A percentile compares a stretch with the other conserved stretches of the same genome.
phyloP scores from a whole-genome alignment of 495 filamentous ascomycete species.

The Viridothelium virens region DNA sequence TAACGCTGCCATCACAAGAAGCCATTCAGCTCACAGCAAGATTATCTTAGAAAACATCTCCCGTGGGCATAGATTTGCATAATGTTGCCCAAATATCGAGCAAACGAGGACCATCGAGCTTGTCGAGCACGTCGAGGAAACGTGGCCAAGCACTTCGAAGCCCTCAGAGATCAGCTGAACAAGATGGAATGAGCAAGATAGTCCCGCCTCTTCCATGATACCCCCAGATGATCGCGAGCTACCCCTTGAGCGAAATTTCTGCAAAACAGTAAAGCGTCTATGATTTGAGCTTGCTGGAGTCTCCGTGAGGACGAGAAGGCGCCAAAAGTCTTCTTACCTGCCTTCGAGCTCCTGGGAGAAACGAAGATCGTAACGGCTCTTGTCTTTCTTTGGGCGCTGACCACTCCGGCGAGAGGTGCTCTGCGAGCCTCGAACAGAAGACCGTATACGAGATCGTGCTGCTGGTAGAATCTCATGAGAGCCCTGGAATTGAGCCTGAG shows the following conservation, averaged over 20 bases:
- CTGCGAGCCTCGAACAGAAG: background rate
- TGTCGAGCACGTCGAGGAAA: too few relatives aligned
- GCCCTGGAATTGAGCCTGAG: background rate
- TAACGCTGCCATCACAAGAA: background rate
- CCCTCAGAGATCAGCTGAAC: background rate
- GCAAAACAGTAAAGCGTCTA: background rate
- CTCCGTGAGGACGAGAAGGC: background rate
- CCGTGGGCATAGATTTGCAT: too few relatives aligned
- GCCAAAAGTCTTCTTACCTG: background rate
- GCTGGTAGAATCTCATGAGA: background rate
- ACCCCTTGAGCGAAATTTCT: background rate
- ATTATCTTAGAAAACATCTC: background rate
- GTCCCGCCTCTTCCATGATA: background rate
- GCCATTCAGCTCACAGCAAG: background rate
- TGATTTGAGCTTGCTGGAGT: background rate
- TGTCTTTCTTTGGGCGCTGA: slow-evolving; percentile 2
- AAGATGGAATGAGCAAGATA: background rate
- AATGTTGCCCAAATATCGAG: background rate
- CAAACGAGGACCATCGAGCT: background rate
- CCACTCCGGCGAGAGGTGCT: background rate
- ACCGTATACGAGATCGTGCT: slow-evolving; percentile 1
- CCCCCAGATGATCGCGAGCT: background rate
- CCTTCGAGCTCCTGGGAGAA: slow-evolving; percentile 2
- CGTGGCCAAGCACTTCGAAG: too few relatives aligned
- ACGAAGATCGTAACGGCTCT: slow-evolving; percentile 1